Evolutionary conservation across 1,139 yeast species (phyloP).

Genomic region (Pichia sp.): DNA sequence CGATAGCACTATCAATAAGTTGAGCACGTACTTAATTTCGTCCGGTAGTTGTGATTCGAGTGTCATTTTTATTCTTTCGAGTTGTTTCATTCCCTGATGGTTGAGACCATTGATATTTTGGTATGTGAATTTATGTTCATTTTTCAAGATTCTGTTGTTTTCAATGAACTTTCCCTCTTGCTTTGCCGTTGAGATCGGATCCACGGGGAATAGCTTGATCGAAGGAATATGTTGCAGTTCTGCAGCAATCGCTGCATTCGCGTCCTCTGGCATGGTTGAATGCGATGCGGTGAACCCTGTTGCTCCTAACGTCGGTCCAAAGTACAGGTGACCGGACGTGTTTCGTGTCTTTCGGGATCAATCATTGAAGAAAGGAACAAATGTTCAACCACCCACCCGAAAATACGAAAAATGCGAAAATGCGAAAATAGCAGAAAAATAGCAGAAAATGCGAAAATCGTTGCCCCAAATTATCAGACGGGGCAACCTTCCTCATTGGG

Average conservation of each 20-base stretch:
- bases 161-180: slow-evolving; percentile 27
- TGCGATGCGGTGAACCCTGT: too few relatives aligned
- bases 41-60: slow-evolving; percentile 49
- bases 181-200: slow-evolving; percentile 22
- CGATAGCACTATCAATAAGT: slow-evolving; percentile 52
- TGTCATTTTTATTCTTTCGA: slow-evolving; percentile 57
- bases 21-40: slow-evolving; percentile 64
- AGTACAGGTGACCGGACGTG: neutral
- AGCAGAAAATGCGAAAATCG: too few relatives aligned
- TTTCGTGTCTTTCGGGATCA: neutral
- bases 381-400: neutral
- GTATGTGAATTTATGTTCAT: slow-evolving; percentile 26
- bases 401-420: too few relatives aligned
- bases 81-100: slow-evolving; percentile 48
- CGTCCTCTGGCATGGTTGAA: neutral
- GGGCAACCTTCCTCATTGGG: too few relatives aligned
- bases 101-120: slow-evolving; percentile 38
- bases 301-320: neutral
- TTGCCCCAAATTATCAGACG: too few relatives aligned
- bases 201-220: slow-evolving; percentile 20
- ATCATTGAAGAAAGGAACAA: neutral
- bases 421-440: too few relatives aligned
- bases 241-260: neutral
- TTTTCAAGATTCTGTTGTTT: slow-evolving; percentile 23
- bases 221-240: too few relatives aligned